Evolutionary conservation across 106 monocot genomes (phyloP), one percentile per base, ranked within the genome.

Genomic region (Posidonia australis): DNA sequence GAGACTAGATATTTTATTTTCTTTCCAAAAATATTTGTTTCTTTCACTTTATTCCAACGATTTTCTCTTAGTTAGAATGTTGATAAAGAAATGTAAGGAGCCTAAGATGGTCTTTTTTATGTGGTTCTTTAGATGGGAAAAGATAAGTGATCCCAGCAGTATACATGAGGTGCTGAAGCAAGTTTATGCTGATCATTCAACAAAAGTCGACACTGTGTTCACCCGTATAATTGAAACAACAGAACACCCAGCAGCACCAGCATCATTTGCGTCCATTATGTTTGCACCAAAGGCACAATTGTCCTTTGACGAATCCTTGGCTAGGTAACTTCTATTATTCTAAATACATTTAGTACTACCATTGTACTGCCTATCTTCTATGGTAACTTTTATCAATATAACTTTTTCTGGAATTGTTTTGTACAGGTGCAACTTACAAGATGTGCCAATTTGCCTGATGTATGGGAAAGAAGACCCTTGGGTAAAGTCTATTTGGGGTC

Each of bases 401-500:
- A 44, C 19, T 13, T 62, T 62, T 44, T n/a, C 21, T 11, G 19
- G 12, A 46, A 64, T 24, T 25, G 44, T 32, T 59, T 31, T 44
- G 5, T 19, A 12, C 52, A 96, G 94, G 72, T 90, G 89, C 71
- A 65, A 79, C 63, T 31, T 67, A 66, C 78, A 86, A 77, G 71
- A 67, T 21, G 68, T 82, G 57, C 90, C 90, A 5, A 87, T 96
- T 19, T 96, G 90, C 53, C 82, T 96, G n/a, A 75, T 96, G 82
- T 96, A 96, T 70, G 94, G 94, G 21, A 90, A 83, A 73, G 94
- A 96, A 72, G 94, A 96, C 32, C 90, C 89, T 5, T 96, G 94
- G 94, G 90, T 96, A 53, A 76, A 71, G 59, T 76, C 94, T n/a
- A 60, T 90, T 56, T 90, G 90, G 90, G 94, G 84, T 36, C 78